Percentiles rank a stretch among this genome's conserved stretches.
These are phyloP conservation scores for Pezizomycotina sp. DNA, from an alignment of 2,329 filamentous ascomycete genomes.

Conservation along the genomic window DNA sequence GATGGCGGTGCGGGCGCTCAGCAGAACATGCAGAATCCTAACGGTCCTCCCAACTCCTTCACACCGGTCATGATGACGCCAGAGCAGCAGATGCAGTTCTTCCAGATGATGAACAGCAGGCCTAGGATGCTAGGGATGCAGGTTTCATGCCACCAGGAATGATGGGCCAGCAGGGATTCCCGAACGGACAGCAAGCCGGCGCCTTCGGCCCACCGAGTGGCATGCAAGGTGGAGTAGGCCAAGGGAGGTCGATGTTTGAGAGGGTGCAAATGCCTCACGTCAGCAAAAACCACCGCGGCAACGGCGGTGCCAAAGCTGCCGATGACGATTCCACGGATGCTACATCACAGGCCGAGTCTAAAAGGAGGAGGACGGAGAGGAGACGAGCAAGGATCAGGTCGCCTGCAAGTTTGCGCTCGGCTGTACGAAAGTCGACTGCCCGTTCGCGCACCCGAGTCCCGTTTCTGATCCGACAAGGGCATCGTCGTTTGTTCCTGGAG, in stretches of 20 bases:
- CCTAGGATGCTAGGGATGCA: constrained; percentile 71
- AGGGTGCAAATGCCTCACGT: constrained; percentile 20
- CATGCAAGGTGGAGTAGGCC: background rate
- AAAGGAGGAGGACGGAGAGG: constrained; percentile 11
- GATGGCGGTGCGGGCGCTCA: constrained; percentile 31
- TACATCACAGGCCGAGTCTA: too few relatives aligned
- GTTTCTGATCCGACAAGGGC: constrained; percentile 57
- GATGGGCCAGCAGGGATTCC: constrained; percentile 9
- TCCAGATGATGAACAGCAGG: constrained; percentile 69
- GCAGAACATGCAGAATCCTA: constrained; percentile 29
- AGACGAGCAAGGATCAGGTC: constrained; percentile 23
- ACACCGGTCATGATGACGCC: constrained; percentile 36
- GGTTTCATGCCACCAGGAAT: constrained; percentile 23
- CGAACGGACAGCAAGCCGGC: constrained; percentile 3
- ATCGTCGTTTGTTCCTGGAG: constrained; percentile 60
- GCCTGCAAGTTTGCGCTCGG: constrained; percentile 72
- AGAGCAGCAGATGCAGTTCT: constrained; percentile 56
- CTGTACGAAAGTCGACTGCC: constrained; percentile 79
- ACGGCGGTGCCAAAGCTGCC: constrained; percentile 14
- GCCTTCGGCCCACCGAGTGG: background rate
- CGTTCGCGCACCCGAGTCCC: constrained; percentile 86
- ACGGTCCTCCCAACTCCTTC: constrained; percentile 9
- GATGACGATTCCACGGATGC: constrained; percentile 11
- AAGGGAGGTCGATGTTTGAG: constrained; percentile 13
- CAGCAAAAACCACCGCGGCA: constrained; percentile 5